These are phyloP conservation scores for Wallacemonas rigidus DNA, from an alignment of 208 protist species.

Conservation along the genomic window DNA sequence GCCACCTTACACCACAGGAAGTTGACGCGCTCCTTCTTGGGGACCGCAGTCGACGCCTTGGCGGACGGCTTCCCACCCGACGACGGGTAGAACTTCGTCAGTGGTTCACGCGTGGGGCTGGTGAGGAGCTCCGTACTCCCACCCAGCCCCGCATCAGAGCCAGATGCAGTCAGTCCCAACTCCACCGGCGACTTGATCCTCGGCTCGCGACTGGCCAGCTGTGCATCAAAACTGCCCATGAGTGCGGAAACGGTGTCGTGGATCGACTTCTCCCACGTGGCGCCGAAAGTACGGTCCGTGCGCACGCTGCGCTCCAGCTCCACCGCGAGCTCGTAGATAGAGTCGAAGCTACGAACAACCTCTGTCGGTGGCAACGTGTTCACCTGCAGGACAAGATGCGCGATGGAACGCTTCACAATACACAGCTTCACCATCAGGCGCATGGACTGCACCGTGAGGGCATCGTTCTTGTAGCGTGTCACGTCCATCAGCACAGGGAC, in stretches of 20 bases:
- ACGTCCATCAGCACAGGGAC: slow-evolving; percentile 71
- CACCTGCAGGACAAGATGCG: slow-evolving; percentile 62
- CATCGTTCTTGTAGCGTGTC: slow-evolving; percentile 48
- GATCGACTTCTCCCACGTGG: slow-evolving; percentile 30
- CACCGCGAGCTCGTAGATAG: slow-evolving; percentile 58
- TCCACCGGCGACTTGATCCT: neutral
- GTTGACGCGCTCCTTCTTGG: slow-evolving; percentile 17
- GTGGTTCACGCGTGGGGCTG: neutral
- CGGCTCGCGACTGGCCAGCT: slow-evolving; percentile 13
- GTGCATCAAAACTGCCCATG: slow-evolving; percentile 28
- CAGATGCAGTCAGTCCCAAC: neutral
- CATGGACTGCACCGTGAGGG: slow-evolving; percentile 66
- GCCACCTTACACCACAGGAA: slow-evolving; percentile 49
- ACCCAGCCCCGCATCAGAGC: too few species aligned
- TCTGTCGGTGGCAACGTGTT: slow-evolving; percentile 66
- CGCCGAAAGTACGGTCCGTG: neutral
- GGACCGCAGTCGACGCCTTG: neutral
- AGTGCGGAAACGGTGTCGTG: slow-evolving; percentile 32
- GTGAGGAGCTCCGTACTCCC: neutral
- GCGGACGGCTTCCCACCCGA: neutral
- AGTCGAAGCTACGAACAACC: slow-evolving; percentile 61
- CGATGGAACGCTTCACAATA: slow-evolving; percentile 55
- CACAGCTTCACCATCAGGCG: slow-evolving; percentile 69
- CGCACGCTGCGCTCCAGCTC: slow-evolving; percentile 24
- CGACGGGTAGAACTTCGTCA: slow-evolving; percentile 1